Percentiles rank a stretch among this genome's conserved stretches.
phyloP scores from a whole-genome alignment of 805 yeast genomes.

The Maudiozyma pseudohumilis region DNA sequence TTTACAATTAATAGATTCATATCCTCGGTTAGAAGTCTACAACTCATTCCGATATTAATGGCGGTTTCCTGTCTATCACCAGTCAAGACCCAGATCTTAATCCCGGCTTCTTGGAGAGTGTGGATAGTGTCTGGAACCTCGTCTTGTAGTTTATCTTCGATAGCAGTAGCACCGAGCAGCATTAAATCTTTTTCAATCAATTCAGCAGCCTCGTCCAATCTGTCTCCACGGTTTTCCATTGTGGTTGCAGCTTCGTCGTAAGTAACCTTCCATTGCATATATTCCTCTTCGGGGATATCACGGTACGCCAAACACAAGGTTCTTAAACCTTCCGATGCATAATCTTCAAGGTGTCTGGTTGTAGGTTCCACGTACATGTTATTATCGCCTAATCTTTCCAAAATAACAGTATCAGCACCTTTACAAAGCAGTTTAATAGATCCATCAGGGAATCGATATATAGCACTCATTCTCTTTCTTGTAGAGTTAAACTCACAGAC shows the following conservation, averaged over 20 bases:
- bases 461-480: conserved; percentile 94
- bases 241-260: conserved; percentile 80
- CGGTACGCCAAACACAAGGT: conserved; percentile 88
- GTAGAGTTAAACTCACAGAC: conserved; percentile 97
- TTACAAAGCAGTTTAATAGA: conserved; percentile 78
- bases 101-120: conserved; percentile 91
- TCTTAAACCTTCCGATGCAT: conserved; percentile 92
- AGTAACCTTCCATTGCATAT: conserved; percentile 51
- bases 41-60: conserved; percentile 96
- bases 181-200: conserved; percentile 70
- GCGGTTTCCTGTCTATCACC: conserved; percentile 99
- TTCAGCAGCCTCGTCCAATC: conserved; percentile 83
- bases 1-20: conserved; percentile 88
- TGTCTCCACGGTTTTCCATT: conserved; percentile 59
- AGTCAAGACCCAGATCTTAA: conserved; percentile 93
- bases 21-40: conserved; percentile 86
- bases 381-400: conserved; percentile 64
- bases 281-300: conserved; percentile 71
- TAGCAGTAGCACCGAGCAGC: conserved; percentile 93
- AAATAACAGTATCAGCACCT: conserved; percentile 95
- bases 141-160: conserved; percentile 94
- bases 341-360: conserved; percentile 81
- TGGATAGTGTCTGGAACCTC: conserved; percentile 98
- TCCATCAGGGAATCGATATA: conserved; percentile 91
- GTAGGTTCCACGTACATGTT: conserved; percentile 82